phyloP scores from a whole-genome alignment of 352 stramenopile species.

The Phytophthora macrochlamydospora region DNA sequence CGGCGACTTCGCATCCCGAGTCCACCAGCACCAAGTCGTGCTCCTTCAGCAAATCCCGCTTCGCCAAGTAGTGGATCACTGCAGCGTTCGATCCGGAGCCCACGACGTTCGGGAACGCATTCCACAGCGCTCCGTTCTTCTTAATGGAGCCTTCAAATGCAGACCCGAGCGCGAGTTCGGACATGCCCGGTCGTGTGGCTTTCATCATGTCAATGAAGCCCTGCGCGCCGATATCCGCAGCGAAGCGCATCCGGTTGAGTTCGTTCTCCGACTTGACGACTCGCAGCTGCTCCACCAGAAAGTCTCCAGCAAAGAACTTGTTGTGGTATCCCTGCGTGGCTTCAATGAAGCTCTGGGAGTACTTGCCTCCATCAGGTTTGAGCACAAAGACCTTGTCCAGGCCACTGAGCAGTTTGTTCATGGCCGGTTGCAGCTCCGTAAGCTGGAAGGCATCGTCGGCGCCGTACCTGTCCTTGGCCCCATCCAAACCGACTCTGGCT shows the following conservation, averaged over 20 bases:
- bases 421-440: constrained; percentile 51
- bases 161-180: constrained; percentile 72
- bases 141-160: constrained; percentile 77
- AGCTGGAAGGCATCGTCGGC: constrained; percentile 77
- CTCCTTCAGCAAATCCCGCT: constrained; percentile 58
- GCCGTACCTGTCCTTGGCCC: constrained; percentile 58
- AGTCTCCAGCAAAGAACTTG: constrained; percentile 77
- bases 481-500: constrained; percentile 65
- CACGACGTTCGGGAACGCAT: constrained; percentile 86
- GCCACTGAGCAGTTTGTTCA: constrained; percentile 60
- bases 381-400: constrained; percentile 77
- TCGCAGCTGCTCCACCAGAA: constrained; percentile 77
- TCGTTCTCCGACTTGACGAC: constrained; percentile 78
- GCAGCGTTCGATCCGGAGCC: constrained; percentile 77
- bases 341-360: constrained; percentile 58
- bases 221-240: constrained; percentile 62
- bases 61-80: constrained; percentile 84
- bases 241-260: constrained; percentile 76
- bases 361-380: constrained; percentile 59
- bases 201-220: constrained; percentile 86
- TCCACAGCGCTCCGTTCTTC: constrained; percentile 76
- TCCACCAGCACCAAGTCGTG: constrained; percentile 88
- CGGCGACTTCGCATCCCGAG: constrained; percentile 79
- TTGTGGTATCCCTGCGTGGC: constrained; percentile 64
- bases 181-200: constrained; percentile 60